Evolutionary conservation across 352 stramenopile species (phyloP).

Genomic region (Phytophthora agathidicida): DNA sequence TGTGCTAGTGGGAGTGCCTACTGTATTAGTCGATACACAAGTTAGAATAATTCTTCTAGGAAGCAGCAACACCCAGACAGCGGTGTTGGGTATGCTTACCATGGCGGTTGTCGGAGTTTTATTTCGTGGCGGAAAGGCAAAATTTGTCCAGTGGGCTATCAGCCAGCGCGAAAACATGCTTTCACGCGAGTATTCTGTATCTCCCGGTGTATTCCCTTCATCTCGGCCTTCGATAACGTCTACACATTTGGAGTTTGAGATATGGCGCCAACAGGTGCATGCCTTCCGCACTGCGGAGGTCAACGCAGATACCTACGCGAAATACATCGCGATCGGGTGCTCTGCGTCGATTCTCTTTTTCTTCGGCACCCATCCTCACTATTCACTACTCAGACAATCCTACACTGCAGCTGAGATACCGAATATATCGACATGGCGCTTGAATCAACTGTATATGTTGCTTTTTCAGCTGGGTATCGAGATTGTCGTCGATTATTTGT

Average conservation of each 20-base stretch:
- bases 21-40: conserved; percentile 51
- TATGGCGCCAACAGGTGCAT: conserved; percentile 18
- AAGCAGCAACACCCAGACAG: conserved; percentile 13
- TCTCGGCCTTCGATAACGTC: not conserved
- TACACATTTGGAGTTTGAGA: conserved; percentile 1
- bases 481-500: conserved; percentile 26
- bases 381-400: conserved; percentile 6
- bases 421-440: not conserved
- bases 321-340: conserved; percentile 52
- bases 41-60: conserved; percentile 37
- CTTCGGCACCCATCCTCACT: conserved; percentile 41
- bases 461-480: conserved; percentile 28
- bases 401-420: not conserved
- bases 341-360: conserved; percentile 36
- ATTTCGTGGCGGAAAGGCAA: conserved; percentile 26
- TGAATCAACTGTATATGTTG: conserved; percentile 10
- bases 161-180: conserved; percentile 3
- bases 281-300: conserved; percentile 33
- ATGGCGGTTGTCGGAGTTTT: conserved; percentile 41
- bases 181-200: too few relatives aligned
- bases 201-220: too few relatives aligned
- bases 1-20: conserved; percentile 38
- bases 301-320: conserved; percentile 41
- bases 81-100: conserved; percentile 13
- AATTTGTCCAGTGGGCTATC: not conserved